phyloP scores from a whole-genome alignment of 331 rosid genomes.

The Cydonia oblonga region DNA sequence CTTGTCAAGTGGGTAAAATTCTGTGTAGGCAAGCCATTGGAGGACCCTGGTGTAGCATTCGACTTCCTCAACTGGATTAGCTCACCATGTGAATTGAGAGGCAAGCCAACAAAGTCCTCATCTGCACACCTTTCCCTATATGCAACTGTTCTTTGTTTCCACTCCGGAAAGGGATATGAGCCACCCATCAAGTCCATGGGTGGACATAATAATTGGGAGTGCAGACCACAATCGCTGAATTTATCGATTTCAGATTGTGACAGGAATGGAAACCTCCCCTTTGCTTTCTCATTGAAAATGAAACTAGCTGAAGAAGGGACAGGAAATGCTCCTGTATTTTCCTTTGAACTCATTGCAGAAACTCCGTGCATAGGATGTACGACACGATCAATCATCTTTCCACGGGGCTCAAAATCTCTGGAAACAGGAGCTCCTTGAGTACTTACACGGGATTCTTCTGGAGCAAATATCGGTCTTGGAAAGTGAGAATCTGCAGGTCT shows the following conservation, averaged over 20 bases:
- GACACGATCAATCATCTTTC: slow-evolving; percentile 29
- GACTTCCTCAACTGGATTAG: slow-evolving; percentile 54
- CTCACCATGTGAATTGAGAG: slow-evolving; percentile 93
- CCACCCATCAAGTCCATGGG: slow-evolving; percentile 32
- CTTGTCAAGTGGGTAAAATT: slow-evolving; percentile 1
- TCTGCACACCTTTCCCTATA: slow-evolving; percentile 27
- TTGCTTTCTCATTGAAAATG: slow-evolving; percentile 31
- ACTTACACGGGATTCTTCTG: slow-evolving; percentile 28
- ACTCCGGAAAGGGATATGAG: slow-evolving; percentile 25
- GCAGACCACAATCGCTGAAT: slow-evolving; percentile 11
- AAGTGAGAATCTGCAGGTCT: slow-evolving; percentile 30
- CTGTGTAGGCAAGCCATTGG: slow-evolving; percentile 31
- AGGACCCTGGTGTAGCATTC: slow-evolving; percentile 24
- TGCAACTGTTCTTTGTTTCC: slow-evolving; percentile 33
- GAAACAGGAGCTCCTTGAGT: slow-evolving; percentile 24
- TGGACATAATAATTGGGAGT: slow-evolving; percentile 27
- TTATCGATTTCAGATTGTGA: slow-evolving; percentile 35
- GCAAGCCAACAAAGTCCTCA: slow-evolving; percentile 57
- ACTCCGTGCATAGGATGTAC: slow-evolving; percentile 32
- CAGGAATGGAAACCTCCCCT: slow-evolving; percentile 28
- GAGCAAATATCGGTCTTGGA: slow-evolving; percentile 29
- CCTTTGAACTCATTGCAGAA: slow-evolving; percentile 27
- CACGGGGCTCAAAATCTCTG: slow-evolving; percentile 34
- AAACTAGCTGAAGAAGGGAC: slow-evolving; percentile 41
- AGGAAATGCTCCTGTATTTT: slow-evolving; percentile 24